Evolutionary conservation across 1,284 basidiomycete genomes (phyloP), one percentile per base, ranked within the genome.

Genomic region (Cystobasidium pallidum): DNA sequence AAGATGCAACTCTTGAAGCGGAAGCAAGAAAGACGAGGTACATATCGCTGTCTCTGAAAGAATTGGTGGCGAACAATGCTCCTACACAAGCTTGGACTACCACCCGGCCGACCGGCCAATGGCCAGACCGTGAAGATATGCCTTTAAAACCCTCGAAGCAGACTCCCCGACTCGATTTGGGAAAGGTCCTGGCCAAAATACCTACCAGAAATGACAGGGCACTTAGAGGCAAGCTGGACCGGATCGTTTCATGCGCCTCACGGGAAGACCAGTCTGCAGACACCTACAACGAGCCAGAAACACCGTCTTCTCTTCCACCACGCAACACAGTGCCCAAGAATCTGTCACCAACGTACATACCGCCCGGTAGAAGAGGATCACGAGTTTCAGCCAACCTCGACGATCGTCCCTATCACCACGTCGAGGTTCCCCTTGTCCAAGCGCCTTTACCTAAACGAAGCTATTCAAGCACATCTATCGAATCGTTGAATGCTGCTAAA

Each of bases 281-380:
- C 17, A 11, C 41, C 6, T 26, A 49, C 21, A 51, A 64, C 15
- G 47, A 64, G 45, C 43, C 62, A 49, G 47, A 59, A 10, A 70
- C 67, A 15, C 67, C 67, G 45, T 70, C 67, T 19, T 70, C 67
- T 26, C 57, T 61, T 21, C 67, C 49, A 24, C 67, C 67, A 7
- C 41, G 67, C 34, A 70, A 70, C 24, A 70, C 67, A 49, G 10
- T 62, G 15, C 58, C 57, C n/a, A 52, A 36, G 36, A 30, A 7
- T 6, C 21, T 30, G 1, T 41, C 57, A 21, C 67, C 67, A 24
- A 43, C 57, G 19, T 70, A 70, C 28, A 41, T 70, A n/a, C 67
- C 67, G 2, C 54, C 67, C 6, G 58, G 67, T 28, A 49, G 58
- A 70, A 57, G 67, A 13, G 67, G 67, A 10, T 70, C 67, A 0